Conservation (phyloP, 1,284 basidiomycete genomes). For the Pterulicium gracile region DNA sequence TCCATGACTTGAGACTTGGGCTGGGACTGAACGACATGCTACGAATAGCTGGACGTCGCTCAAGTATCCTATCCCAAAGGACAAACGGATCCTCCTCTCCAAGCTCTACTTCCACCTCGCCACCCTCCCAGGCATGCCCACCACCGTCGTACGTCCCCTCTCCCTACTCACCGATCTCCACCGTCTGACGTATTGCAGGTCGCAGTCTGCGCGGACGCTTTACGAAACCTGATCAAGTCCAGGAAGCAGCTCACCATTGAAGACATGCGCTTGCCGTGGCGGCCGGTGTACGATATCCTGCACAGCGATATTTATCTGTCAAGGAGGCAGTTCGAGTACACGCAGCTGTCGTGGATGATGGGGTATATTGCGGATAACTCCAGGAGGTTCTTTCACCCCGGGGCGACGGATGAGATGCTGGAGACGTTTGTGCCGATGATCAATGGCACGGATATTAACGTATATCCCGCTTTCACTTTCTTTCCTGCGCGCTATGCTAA, state of each 20-base stretch:
- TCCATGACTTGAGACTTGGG: slow-evolving; percentile 9
- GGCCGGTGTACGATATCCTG: slow-evolving; percentile 74
- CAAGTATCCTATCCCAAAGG: slow-evolving; percentile 79
- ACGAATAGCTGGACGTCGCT: slow-evolving; percentile 68
- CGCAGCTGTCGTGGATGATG: slow-evolving; percentile 73
- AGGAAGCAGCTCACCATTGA: slow-evolving; percentile 69
- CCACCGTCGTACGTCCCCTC: slow-evolving; percentile 23
- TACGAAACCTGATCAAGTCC: slow-evolving; percentile 48
- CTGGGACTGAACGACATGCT: slow-evolving; percentile 12
- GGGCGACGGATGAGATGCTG: slow-evolving; percentile 87
- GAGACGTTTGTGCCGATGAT: slow-evolving; percentile 67
- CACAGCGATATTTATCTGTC: slow-evolving; percentile 78
- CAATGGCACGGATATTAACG: slow-evolving; percentile 67
- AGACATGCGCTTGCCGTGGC: slow-evolving; percentile 85
- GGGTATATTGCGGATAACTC: slow-evolving; percentile 78
- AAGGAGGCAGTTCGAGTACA: slow-evolving; percentile 74
- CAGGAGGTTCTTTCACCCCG: slow-evolving; percentile 85
- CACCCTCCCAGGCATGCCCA: slow-evolving; percentile 53
- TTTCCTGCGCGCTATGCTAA: not conserved
- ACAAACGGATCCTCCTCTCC: slow-evolving; percentile 66
- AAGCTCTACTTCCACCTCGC: slow-evolving; percentile 72
- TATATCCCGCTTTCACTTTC: slow-evolving; percentile 24
- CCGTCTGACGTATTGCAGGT: slow-evolving; percentile 18
- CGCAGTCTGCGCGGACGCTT: slow-evolving; percentile 45
- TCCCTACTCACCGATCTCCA: not conserved